phyloP scores from a whole-genome alignment of 116 monocot genomes.

The Phalaenopsis hybrid region DNA sequence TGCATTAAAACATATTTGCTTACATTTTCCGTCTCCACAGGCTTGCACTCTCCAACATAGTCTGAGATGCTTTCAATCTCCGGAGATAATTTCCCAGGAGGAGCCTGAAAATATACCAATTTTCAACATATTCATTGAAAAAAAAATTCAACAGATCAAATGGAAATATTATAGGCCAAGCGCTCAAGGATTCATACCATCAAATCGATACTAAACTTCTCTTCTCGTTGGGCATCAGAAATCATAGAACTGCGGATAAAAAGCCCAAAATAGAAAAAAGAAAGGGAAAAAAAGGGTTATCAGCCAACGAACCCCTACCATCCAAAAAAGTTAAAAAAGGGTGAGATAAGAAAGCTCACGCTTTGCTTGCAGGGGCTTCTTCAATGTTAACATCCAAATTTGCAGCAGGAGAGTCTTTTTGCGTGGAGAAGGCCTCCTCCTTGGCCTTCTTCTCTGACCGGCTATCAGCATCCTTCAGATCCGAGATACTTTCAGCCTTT shows the following conservation, averaged over 20 bases:
- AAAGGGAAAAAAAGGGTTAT: background rate
- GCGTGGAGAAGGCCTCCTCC: slow-evolving; percentile 19
- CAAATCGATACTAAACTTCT: slow-evolving; percentile 81
- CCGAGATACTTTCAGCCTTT: slow-evolving; percentile 23
- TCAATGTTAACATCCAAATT: slow-evolving; percentile 29
- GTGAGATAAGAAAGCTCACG: slow-evolving; percentile 35
- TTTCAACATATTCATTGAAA: background rate
- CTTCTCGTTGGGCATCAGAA: slow-evolving; percentile 32
- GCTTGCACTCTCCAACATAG: slow-evolving; percentile 23
- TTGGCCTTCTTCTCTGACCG: slow-evolving; percentile 13
- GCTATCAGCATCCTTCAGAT: slow-evolving; percentile 19
- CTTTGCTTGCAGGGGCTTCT: slow-evolving; percentile 30
- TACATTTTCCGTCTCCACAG: slow-evolving; percentile 42
- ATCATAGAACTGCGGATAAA: slow-evolving; percentile 28
- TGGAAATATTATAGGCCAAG: background rate
- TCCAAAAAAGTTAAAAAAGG: background rate
- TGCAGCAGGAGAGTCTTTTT: slow-evolving; percentile 14
- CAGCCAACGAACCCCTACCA: background rate
- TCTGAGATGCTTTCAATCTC: slow-evolving; percentile 45
- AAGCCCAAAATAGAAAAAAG: background rate
- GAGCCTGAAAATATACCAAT: slow-evolving; percentile 38
- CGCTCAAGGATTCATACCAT: slow-evolving; percentile 49
- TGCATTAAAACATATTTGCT: slow-evolving; percentile 4
- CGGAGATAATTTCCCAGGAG: slow-evolving; percentile 64
- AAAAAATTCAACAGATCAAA: background rate